phyloP scores from a whole-genome alignment of 2,329 filamentous ascomycete genomes.

The Alternaria sp. region DNA sequence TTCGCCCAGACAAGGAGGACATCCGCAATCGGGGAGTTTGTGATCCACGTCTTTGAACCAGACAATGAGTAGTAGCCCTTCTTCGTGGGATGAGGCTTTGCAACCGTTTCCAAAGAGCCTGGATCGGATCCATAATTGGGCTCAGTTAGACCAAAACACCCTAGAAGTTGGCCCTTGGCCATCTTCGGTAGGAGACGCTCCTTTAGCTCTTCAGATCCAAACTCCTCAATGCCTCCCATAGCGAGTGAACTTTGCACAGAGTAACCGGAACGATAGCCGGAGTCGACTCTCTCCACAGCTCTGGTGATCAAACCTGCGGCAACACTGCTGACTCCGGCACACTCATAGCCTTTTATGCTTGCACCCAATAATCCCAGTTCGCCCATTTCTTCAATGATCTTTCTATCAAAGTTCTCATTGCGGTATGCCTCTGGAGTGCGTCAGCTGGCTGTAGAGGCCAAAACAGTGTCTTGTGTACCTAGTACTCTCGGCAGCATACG shows the following conservation, averaged over 20 bases:
- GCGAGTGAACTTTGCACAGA: slow-evolving; percentile 92
- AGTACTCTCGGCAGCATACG: slow-evolving; percentile 83
- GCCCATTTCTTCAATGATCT: slow-evolving; percentile 90
- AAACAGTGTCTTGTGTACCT: slow-evolving; percentile 61
- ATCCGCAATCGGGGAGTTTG: slow-evolving; percentile 89
- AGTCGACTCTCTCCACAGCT: slow-evolving; percentile 89
- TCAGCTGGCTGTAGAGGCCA: slow-evolving; percentile 16
- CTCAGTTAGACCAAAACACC: slow-evolving; percentile 89
- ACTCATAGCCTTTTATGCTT: slow-evolving; percentile 86
- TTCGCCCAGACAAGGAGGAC: slow-evolving; percentile 92
- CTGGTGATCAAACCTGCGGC: slow-evolving; percentile 89
- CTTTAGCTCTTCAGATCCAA: slow-evolving; percentile 86
- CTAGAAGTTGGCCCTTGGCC: slow-evolving; percentile 82
- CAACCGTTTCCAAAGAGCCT: slow-evolving; percentile 86
- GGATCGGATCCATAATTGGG: slow-evolving; percentile 94
- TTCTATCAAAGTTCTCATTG: slow-evolving; percentile 84
- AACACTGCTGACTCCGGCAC: slow-evolving; percentile 85
- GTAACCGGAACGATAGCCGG: slow-evolving; percentile 90
- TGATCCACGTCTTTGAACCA: slow-evolving; percentile 94
- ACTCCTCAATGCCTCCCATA: slow-evolving; percentile 91
- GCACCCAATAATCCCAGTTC: slow-evolving; percentile 88
- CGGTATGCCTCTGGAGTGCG: slow-evolving; percentile 75
- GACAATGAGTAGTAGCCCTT: slow-evolving; percentile 81
- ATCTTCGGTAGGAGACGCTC: slow-evolving; percentile 81
- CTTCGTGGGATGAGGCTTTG: slow-evolving; percentile 84